Evolutionary conservation across 257 asterid genomes (phyloP), one percentile per base, ranked within the genome.

Genomic region (Cinchona pubescens): DNA sequence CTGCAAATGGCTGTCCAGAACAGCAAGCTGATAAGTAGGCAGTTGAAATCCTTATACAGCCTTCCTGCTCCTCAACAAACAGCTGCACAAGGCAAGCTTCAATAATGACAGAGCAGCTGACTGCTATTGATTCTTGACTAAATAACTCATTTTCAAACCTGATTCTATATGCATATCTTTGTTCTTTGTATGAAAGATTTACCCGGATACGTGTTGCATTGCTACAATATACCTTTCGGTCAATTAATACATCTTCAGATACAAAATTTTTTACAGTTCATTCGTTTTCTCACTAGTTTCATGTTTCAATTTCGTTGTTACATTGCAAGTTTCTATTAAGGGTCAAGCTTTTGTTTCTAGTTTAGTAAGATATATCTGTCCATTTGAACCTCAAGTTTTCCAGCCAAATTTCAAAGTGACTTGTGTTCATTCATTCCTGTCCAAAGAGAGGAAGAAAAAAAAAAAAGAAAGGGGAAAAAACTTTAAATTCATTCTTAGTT

Each of bases 11-110:
- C 97, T 2, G 59, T 91, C 0, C 86, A 85, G 46, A 87, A 87
- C 73, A 95, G 99, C 75, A 95, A 93, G 89, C 82, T 95, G 83
- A 92, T 95, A 48, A 88, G 94, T 70, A 81, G 92, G 85, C 99
- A 95, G 90, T 84, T 95, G 71, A 90, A 90, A 87, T 91, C 98
- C 4, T 78, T 95, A 84, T 89, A 95, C 68, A 86, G 88, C 78
- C 72, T 81, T 56, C 89, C 97, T n/a, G n/a, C n/a, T 5, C 72
- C 96, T 73, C 88, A 82, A 48, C 86, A 82, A 83, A 76, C 87
- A n/a, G n/a, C n/a, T n/a, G n/a, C n/a, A 3, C 88, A 82, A 46
- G 82, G 73, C 83, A 85, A 86, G 82, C 72, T 69, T 56, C 87
- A 66, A 46, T 73, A 27, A 73, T 40, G 18, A 23, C 76, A 72